Evolutionary conservation across 140 eudicot species (phyloP).

Genomic region (Erigeron philadelphicus): DNA sequence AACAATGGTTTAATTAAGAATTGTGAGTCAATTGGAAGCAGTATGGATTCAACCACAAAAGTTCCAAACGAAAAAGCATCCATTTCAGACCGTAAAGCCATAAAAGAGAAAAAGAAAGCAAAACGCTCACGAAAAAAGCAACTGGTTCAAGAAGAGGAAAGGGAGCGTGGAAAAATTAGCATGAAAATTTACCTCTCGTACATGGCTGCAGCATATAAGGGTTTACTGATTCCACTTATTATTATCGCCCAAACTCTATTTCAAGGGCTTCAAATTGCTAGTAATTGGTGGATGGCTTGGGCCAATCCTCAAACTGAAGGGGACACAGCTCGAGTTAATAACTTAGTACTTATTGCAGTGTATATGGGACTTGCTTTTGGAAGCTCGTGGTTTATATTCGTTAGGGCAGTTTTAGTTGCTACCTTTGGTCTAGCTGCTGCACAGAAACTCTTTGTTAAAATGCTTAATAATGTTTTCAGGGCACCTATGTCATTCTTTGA

Average conservation of each 20-base stretch:
- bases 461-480: conserved; percentile 68
- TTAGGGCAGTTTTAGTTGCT: conserved; percentile 85
- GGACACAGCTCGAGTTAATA: conserved; percentile 55
- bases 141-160: conserved; percentile 89
- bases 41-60: conserved; percentile 34
- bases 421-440: conserved; percentile 84
- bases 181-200: conserved; percentile 81
- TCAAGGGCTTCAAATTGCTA: conserved; percentile 86
- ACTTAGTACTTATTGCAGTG: conserved; percentile 58
- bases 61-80: conserved; percentile 52
- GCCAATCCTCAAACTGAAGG: conserved; percentile 91
- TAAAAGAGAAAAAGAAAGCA: conserved; percentile 75
- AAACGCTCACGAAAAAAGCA: conserved; percentile 75
- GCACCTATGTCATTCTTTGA: conserved; percentile 99
- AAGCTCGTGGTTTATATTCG: conserved; percentile 72
- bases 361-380: conserved; percentile 97
- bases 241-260: conserved; percentile 69
- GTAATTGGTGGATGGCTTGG: conserved; percentile 99
- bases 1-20: conserved; percentile 34
- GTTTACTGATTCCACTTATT: conserved; percentile 71
- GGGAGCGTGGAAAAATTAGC: conserved; percentile 83
- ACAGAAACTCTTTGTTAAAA: conserved; percentile 65
- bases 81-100: conserved; percentile 53
- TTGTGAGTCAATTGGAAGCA: conserved; percentile 37
- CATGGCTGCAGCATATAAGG: conserved; percentile 93